phyloP scores from a whole-genome alignment of 345 rosid genomes.

The Zanthoxylum bungeanum region DNA sequence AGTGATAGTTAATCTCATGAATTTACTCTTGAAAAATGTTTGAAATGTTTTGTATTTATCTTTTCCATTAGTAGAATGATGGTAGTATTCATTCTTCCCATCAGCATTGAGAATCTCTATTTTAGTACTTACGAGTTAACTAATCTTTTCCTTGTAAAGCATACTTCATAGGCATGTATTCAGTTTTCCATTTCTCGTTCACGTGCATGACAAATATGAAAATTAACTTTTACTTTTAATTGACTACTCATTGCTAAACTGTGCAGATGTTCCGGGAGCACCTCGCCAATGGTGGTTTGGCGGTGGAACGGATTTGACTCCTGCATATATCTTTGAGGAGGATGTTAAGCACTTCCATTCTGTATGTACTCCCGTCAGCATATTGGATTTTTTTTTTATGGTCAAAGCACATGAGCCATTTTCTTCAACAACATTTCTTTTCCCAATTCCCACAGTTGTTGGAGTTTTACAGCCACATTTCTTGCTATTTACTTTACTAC shows the following conservation, averaged over 20 bases:
- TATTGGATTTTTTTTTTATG: background rate
- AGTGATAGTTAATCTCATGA: background rate
- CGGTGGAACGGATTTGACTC: constrained; percentile 99
- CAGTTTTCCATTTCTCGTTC: background rate
- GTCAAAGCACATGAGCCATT: background rate
- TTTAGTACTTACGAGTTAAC: background rate
- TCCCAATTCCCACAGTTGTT: background rate
- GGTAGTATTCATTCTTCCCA: background rate
- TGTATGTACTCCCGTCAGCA: constrained; percentile 32
- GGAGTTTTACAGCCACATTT: background rate
- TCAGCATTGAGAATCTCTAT: background rate
- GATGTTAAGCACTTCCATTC: constrained; percentile 95
- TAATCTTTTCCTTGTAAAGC: background rate
- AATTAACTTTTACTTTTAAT: background rate
- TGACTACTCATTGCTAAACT: background rate
- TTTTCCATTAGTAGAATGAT: background rate
- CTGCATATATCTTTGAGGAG: constrained; percentile 93
- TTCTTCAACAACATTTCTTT: background rate
- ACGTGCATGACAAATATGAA: background rate
- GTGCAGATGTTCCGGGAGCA: constrained; percentile 86
- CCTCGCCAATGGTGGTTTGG: constrained; percentile 99
- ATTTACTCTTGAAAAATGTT: background rate
- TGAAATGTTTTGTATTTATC: background rate
- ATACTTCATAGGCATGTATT: background rate
- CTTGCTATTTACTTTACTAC: background rate